These are phyloP conservation scores for Lactarius akahatsu DNA, from an alignment of 768 basidiomycete genomes.

Conservation along the genomic window DNA sequence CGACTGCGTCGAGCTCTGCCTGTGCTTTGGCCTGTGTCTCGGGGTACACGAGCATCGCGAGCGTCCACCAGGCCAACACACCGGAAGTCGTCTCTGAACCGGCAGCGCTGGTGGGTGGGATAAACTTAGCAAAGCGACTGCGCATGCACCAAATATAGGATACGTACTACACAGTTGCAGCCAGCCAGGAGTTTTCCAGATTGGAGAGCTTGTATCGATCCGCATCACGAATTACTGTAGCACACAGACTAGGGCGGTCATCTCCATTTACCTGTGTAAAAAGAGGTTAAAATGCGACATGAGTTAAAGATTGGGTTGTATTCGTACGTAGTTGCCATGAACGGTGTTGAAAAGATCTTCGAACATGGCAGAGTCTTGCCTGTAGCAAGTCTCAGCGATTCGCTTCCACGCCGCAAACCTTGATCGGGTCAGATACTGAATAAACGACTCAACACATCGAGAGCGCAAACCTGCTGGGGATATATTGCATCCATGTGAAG, in stretches of 20 bases:
- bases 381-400: conserved; percentile 18
- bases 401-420: conserved; percentile 28
- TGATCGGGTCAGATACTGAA: conserved; percentile 1
- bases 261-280: conserved; percentile 18
- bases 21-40: conserved; percentile 25
- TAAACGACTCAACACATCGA: neutral
- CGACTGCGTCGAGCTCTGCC: conserved; percentile 28
- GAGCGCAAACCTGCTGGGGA: conserved; percentile 23
- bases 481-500: conserved; percentile 27
- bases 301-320: neutral
- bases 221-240: conserved; percentile 20
- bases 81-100: conserved; percentile 27
- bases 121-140: neutral
- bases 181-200: conserved; percentile 29
- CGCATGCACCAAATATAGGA: neutral
- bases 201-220: conserved; percentile 19
- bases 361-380: conserved; percentile 25
- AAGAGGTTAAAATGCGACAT: neutral
- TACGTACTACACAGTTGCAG: conserved; percentile 31
- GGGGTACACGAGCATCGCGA: conserved; percentile 28
- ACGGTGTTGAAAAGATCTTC: conserved; percentile 20
- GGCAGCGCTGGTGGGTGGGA: conserved; percentile 18
- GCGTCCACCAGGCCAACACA: conserved; percentile 29
- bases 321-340: conserved; percentile 9
- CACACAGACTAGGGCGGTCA: conserved; percentile 22